Base-by-base conservation (phyloP, 2,329 filamentous ascomycete genomes). In the Penicillium verrucosum region DNA sequence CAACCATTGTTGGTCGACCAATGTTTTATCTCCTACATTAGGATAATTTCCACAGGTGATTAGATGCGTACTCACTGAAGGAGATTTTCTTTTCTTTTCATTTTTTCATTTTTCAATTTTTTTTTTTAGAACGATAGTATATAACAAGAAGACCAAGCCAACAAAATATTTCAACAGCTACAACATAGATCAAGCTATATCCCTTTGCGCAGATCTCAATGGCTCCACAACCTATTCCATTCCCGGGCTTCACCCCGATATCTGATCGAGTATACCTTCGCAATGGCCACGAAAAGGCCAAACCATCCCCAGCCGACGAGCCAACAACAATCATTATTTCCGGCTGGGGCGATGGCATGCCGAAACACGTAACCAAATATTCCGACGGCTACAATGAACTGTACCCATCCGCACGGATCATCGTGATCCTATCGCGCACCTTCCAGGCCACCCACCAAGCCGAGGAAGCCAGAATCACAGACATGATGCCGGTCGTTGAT, bases 311-410 rank as follows among this genome's bases (percentile, higher is more conserved):
- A 41, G 67, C 73, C 14, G 47, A 62, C 5, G 59, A 67, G 42
- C 64, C 64, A 43, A 66, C 64, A 18, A 65, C 64, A 4, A 61
- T 66, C 34, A 64, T 85, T 44, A 74, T 86, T 57, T 85, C 79
- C 67, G 78, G 81, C 63, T 85, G 82, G 83, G 82, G 83, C 51
- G 83, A 85, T 59, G 81, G 79, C 23, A 70, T 73, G 12, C 78
- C 82, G 2, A 82, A 80, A 59, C 78, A 85, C 65, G 75, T 85
- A 29, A 71, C 74, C 56, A 85, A 86, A 66, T 86, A 85, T 63
- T 74, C 78, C 14, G 75, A 79, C 12, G 80, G 79, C 29, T 85
- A 81, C 68, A 76, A 75, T 40, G 64, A 68, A 12, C 76, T 84
- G 0, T 85, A 76, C 63, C 83, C 83, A 0, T 63, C 71, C 25